Percentiles rank a stretch among this genome's conserved stretches.
These are phyloP conservation scores for Diaporthe nobilis DNA, from an alignment of 2,329 filamentous ascomycete genomes.

Conservation along the genomic window DNA sequence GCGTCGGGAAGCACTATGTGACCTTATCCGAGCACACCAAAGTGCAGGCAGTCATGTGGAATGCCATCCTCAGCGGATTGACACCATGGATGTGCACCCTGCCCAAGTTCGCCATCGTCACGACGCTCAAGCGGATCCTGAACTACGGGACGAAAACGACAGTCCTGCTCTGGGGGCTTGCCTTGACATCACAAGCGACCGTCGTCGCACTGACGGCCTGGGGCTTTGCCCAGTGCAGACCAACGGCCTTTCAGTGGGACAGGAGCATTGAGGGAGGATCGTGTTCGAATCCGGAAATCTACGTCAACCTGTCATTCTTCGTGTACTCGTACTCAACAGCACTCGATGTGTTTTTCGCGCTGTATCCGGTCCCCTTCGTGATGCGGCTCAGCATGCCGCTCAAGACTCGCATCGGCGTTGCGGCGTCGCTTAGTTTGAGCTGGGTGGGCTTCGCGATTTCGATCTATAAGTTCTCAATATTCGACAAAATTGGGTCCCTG, in stretches of 20 bases:
- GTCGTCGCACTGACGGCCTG: slow-evolving; percentile 49
- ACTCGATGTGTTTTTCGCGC: slow-evolving; percentile 51
- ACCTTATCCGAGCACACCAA: slow-evolving; percentile 39
- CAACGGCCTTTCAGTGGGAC: slow-evolving; percentile 48
- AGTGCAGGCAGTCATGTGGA: slow-evolving; percentile 48
- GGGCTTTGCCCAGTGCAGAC: slow-evolving; percentile 51
- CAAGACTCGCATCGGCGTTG: slow-evolving; percentile 46
- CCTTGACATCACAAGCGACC: slow-evolving; percentile 50
- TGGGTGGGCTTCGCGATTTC: slow-evolving; percentile 48
- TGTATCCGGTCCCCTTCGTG: slow-evolving; percentile 51
- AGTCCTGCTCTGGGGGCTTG: slow-evolving; percentile 50
- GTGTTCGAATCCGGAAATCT: slow-evolving; percentile 45
- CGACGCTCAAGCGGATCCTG: slow-evolving; percentile 51
- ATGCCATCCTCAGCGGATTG: slow-evolving; percentile 50
- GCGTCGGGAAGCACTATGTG: slow-evolving; percentile 48
- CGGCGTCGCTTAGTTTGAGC: slow-evolving; percentile 47
- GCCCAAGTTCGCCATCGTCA: slow-evolving; percentile 53
- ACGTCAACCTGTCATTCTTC: slow-evolving; percentile 48
- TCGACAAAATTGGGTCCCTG: slow-evolving; percentile 46
- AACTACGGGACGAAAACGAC: slow-evolving; percentile 49
- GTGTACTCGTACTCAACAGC: slow-evolving; percentile 50
- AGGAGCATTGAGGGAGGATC: slow-evolving; percentile 45
- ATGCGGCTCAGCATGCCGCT: slow-evolving; percentile 52
- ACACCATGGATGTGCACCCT: slow-evolving; percentile 53
- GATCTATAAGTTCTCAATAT: slow-evolving; percentile 49